phyloP scores from a whole-genome alignment of 352 stramenopile genomes.

The Peronospora belbahrii region DNA sequence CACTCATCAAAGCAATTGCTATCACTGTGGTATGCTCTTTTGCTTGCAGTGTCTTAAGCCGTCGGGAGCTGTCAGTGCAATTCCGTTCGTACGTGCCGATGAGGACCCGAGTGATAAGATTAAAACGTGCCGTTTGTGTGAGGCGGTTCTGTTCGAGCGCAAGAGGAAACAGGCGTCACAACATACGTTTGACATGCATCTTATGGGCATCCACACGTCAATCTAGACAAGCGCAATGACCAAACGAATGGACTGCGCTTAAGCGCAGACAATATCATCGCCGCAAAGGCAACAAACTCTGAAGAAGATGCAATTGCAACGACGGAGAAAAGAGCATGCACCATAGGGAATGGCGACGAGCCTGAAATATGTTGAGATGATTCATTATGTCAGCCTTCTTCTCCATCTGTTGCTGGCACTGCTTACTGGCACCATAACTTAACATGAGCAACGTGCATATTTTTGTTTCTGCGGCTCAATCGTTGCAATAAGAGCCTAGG shows the following conservation, averaged over 20 bases:
- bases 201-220: conserved; percentile 37
- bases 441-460: conserved; percentile 27
- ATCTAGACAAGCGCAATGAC: conserved; percentile 15
- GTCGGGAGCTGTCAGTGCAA: conserved; percentile 33
- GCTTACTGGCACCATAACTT: conserved; percentile 25
- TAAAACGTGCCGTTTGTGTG: conserved; percentile 60
- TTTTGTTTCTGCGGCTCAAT: conserved; percentile 5
- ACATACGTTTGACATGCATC: conserved; percentile 48
- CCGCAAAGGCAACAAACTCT: conserved; percentile 18
- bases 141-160: conserved; percentile 49
- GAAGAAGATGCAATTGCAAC: conserved; percentile 21
- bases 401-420: conserved; percentile 16
- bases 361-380: conserved; percentile 6
- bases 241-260: conserved; percentile 17
- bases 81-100: conserved; percentile 50
- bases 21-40: conserved; percentile 75
- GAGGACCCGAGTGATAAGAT: conserved; percentile 42
- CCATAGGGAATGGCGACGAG: conserved; percentile 15
- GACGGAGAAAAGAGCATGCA: conserved; percentile 16
- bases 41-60: conserved; percentile 59
- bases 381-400: conserved; percentile 18
- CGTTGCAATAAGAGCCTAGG: background rate
- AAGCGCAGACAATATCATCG: conserved; percentile 15
- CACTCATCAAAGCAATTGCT: conserved; percentile 65
- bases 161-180: conserved; percentile 45